These are phyloP conservation scores for Sporisorium iseilematis-ciliati DNA, from an alignment of 1,284 basidiomycete genomes.

Conservation along the genomic window DNA sequence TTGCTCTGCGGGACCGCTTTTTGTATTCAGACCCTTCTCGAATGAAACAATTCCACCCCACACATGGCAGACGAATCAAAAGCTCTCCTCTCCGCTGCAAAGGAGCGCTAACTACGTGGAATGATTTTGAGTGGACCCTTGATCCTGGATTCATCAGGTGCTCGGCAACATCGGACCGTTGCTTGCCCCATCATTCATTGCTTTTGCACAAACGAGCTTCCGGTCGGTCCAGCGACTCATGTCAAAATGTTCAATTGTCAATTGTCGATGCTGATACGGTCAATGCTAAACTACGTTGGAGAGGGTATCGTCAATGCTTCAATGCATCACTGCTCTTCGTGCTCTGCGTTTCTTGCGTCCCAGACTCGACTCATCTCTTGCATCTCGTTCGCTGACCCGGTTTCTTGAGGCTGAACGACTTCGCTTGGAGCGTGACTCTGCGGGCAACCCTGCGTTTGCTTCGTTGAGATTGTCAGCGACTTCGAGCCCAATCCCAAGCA, in stretches of 20 bases:
- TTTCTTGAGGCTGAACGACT: conserved; percentile 33
- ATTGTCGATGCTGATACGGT: neutral
- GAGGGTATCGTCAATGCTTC: neutral
- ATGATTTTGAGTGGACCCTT: too few species aligned
- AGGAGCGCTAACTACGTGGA: too few species aligned
- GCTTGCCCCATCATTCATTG: neutral
- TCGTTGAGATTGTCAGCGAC: conserved; percentile 13
- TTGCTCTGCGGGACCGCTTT: too few species aligned
- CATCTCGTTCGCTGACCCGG: conserved; percentile 22
- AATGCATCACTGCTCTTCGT: conserved; percentile 13
- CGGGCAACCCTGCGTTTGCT: conserved; percentile 15
- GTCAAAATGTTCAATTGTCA: neutral
- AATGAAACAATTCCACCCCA: too few species aligned
- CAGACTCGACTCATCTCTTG: conserved; percentile 15
- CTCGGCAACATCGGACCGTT: too few species aligned
- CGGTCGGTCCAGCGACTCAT: too few species aligned
- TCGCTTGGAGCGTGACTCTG: conserved; percentile 24
- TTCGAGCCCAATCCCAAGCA: conserved; percentile 26
- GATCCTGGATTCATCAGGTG: too few species aligned
- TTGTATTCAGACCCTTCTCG: too few species aligned
- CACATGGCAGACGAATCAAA: too few species aligned
- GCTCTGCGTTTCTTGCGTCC: conserved; percentile 29
- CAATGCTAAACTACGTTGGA: too few species aligned
- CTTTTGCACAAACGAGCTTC: neutral
- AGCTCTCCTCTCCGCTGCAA: too few species aligned